These are phyloP conservation scores for Trichoderma koningii DNA, from an alignment of 2,329 filamentous ascomycete genomes.

Conservation along the genomic window DNA sequence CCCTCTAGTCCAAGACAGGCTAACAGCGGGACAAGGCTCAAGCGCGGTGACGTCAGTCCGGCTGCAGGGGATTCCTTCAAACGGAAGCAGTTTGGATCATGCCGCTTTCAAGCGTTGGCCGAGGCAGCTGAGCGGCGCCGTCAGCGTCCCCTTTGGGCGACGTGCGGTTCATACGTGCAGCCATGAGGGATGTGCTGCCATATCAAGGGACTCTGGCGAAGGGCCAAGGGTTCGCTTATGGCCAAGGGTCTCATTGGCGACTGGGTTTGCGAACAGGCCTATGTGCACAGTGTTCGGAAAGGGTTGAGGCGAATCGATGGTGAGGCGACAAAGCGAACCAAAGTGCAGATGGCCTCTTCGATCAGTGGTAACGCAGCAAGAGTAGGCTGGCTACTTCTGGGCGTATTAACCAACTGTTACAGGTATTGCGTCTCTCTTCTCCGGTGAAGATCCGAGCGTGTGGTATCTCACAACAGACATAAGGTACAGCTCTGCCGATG, in stretches of 20 bases:
- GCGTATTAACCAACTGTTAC: no score
- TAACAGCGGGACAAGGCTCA: constrained; percentile 14
- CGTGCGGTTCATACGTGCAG: background rate
- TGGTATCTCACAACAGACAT: no score
- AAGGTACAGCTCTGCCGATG: background rate
- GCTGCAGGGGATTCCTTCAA: constrained; percentile 9
- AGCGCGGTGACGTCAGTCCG: constrained; percentile 18
- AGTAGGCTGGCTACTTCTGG: no score
- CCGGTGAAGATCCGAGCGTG: no score
- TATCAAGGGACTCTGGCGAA: background rate
- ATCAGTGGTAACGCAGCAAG: no score
- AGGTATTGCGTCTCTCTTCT: no score
- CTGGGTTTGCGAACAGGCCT: background rate
- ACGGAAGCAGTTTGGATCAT: constrained; percentile 12
- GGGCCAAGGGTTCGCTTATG: background rate
- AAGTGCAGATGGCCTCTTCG: background rate
- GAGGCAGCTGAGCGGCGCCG: background rate
- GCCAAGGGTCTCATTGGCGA: background rate
- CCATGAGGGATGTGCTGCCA: background rate
- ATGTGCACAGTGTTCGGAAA: constrained; percentile 2
- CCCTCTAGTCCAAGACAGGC: constrained; percentile 7
- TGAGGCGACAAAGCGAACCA: background rate
- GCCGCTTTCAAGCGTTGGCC: constrained; percentile 5
- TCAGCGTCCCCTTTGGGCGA: background rate
- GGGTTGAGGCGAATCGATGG: background rate